These are phyloP conservation scores for Ophiocordyceps camponoti-saundersi DNA, from an alignment of 2,329 filamentous ascomycete species.

Conservation along the genomic window DNA sequence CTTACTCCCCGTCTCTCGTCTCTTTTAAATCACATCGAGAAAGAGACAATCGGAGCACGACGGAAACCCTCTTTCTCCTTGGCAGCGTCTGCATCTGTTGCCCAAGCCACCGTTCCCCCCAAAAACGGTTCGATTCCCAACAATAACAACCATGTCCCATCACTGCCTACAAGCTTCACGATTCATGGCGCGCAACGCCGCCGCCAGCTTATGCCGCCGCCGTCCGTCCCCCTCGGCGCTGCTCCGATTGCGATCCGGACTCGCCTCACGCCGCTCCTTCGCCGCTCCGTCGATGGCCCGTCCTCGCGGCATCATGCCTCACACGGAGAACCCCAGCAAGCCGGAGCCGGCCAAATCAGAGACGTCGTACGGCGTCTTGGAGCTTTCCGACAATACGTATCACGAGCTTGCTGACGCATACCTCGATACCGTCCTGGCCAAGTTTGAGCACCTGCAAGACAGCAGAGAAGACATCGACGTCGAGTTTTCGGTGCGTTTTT, in stretches of 20 bases:
- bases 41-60: not conserved
- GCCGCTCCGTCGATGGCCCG: slow-evolving; percentile 10
- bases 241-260: not conserved
- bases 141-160: not conserved
- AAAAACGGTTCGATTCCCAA: not conserved
- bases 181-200: not conserved
- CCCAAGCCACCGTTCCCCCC: not conserved
- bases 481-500: slow-evolving; percentile 60
- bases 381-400: slow-evolving; percentile 56
- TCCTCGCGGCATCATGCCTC: slow-evolving; percentile 40
- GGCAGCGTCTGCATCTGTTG: not conserved
- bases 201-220: not conserved
- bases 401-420: slow-evolving; percentile 63
- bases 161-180: not conserved
- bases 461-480: slow-evolving; percentile 61
- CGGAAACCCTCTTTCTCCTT: not conserved
- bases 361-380: slow-evolving; percentile 32
- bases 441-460: slow-evolving; percentile 62
- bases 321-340: slow-evolving; percentile 35
- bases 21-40: not conserved
- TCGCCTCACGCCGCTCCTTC: slow-evolving; percentile 10
- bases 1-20: not conserved
- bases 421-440: slow-evolving; percentile 38
- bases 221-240: not conserved
- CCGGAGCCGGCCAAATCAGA: slow-evolving; percentile 18